phyloP scores from a whole-genome alignment of 441 rosid species.

The Melastoma candidum region DNA sequence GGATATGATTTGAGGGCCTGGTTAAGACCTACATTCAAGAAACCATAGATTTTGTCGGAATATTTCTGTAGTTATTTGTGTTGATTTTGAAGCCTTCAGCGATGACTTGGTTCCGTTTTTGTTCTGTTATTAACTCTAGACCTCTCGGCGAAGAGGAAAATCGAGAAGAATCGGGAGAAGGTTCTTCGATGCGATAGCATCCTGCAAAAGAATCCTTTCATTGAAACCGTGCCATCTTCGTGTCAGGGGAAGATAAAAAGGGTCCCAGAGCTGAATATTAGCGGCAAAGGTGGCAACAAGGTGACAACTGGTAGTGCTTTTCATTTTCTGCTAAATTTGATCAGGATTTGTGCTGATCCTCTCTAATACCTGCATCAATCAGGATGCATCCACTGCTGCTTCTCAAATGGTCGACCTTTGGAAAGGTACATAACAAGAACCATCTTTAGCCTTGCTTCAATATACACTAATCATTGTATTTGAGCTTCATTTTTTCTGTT shows the following conservation, averaged over 20 bases:
- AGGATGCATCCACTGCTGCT: constrained; percentile 28
- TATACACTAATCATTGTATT: not conserved
- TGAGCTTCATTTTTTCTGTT: constrained; percentile 2
- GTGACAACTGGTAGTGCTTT: constrained; percentile 17
- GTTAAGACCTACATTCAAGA: constrained; percentile 10
- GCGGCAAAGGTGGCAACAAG: constrained; percentile 21
- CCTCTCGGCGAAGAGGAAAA: constrained; percentile 66
- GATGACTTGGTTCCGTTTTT: no score
- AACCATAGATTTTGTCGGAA: not conserved
- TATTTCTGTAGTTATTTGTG: no score
- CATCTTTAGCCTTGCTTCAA: constrained; percentile 1
- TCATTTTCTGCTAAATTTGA: not conserved
- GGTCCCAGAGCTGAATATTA: constrained; percentile 12
- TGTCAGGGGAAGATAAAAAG: constrained; percentile 29
- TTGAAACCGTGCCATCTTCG: constrained; percentile 53
- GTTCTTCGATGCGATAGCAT: constrained; percentile 55
- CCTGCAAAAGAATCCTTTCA: constrained; percentile 70
- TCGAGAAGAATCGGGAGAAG: constrained; percentile 64
- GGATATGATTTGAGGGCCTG: constrained; percentile 15
- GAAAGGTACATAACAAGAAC: constrained; percentile 39
- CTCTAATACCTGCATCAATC: constrained; percentile 2
- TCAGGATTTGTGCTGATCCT: constrained; percentile 2
- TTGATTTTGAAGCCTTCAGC: no score
- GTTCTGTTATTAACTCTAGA: constrained; percentile 25
- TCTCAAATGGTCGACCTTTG: constrained; percentile 58